phyloP scores from a whole-genome alignment of 1,284 basidiomycete genomes.

The Vanrija sp. region DNA sequence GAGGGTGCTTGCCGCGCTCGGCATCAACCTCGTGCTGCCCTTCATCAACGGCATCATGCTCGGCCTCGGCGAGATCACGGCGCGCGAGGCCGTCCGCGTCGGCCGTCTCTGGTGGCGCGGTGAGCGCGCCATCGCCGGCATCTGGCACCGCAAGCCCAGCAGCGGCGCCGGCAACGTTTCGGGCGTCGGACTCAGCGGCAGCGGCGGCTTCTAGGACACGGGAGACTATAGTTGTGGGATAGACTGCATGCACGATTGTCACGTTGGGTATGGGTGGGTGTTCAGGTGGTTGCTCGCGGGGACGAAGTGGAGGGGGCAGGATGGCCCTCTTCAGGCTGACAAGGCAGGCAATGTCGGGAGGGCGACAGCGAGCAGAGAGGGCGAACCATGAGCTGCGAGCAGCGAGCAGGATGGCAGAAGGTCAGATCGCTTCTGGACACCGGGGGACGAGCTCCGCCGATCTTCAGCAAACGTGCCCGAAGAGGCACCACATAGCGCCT shows the following conservation, averaged over 20 bases:
- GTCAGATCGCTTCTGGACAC: no score
- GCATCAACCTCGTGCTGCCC: slow-evolving; percentile 87
- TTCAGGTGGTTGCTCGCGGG: no score
- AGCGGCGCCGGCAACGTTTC: slow-evolving; percentile 17
- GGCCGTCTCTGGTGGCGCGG: slow-evolving; percentile 54
- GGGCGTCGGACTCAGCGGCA: slow-evolving; percentile 39
- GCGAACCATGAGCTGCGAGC: no score
- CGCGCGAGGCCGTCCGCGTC: slow-evolving; percentile 72
- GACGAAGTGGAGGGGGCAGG: no score
- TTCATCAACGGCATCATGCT: slow-evolving; percentile 98
- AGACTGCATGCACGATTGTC: not conserved
- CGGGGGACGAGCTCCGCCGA: no score
- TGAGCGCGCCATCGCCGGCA: slow-evolving; percentile 28
- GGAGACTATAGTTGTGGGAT: not conserved
- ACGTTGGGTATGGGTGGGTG: not conserved
- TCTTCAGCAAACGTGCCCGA: no score
- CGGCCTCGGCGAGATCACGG: slow-evolving; percentile 96
- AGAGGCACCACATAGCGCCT: no score
- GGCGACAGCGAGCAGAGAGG: no score
- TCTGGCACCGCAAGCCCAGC: slow-evolving; percentile 13
- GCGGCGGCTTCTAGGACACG: slow-evolving; percentile 13
- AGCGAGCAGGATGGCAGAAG: no score
- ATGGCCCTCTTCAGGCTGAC: no score
- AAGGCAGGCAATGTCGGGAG: no score
- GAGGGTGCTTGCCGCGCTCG: slow-evolving; percentile 73